Conservation (phyloP, 2,329 filamentous ascomycete genomes). For the Septoria linicola region DNA sequence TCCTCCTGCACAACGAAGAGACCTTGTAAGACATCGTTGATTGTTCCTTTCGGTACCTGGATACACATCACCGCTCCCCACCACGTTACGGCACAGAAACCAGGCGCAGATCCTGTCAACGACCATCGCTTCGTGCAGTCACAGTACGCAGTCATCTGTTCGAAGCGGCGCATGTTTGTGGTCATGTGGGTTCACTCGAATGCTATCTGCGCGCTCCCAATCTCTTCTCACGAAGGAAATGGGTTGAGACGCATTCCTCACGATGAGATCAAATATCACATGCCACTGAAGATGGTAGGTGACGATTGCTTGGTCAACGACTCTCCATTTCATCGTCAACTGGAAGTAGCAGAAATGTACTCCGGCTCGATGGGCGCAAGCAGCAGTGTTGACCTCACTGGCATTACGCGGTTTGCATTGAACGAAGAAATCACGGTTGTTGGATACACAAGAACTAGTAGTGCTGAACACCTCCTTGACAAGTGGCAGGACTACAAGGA, state of each 20-base stretch:
- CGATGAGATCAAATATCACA: neutral
- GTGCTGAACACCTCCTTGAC: neutral
- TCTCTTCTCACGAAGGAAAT: neutral
- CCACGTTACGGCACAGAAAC: neutral
- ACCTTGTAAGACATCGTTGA: too few species aligned
- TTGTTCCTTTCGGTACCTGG: too few species aligned
- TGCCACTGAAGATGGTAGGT: neutral
- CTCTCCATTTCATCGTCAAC: neutral
- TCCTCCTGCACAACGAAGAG: too few species aligned
- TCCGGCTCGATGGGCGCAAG: neutral
- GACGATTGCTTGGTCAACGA: too few species aligned
- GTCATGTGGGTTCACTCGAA: neutral
- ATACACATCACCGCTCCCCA: neutral
- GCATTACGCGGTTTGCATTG: neutral
- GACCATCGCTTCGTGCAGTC: neutral
- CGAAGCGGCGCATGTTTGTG: constrained; percentile 2
- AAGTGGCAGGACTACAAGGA: too few species aligned
- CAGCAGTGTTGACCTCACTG: neutral
- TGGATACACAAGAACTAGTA: neutral
- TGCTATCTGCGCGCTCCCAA: neutral
- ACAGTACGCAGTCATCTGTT: neutral
- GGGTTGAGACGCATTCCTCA: neutral
- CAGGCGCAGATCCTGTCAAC: neutral
- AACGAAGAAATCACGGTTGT: neutral
- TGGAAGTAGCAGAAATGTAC: neutral